Evolutionary conservation across 768 basidiomycete species (phyloP).

Genomic region (Dictyophora rubrovolvata): DNA sequence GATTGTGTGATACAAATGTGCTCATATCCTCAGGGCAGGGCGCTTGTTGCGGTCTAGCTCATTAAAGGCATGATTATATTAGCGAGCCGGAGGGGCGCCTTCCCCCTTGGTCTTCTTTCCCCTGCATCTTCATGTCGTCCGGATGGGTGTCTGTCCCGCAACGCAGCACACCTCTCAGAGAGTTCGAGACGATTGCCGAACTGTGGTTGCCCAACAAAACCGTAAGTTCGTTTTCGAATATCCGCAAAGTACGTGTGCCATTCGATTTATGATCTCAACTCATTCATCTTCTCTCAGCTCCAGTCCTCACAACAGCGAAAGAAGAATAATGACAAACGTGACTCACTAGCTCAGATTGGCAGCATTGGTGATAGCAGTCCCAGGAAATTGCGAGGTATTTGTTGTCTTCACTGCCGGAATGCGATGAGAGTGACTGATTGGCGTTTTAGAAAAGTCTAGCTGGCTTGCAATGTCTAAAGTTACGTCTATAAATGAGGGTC

Average conservation of each 20-base stretch:
- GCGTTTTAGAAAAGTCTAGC: slow-evolving; percentile 51
- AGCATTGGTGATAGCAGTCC: not conserved
- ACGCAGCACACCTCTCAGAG: not conserved
- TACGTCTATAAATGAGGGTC: slow-evolving; percentile 31
- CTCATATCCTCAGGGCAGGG: not conserved
- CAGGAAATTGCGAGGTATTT: slow-evolving; percentile 8
- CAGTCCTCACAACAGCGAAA: slow-evolving; percentile 5
- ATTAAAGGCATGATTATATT: not conserved
- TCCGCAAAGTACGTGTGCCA: slow-evolving; percentile 44
- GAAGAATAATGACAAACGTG: slow-evolving; percentile 38
- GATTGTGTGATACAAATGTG: not conserved
- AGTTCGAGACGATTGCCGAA: slow-evolving; percentile 6
- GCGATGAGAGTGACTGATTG: not conserved
- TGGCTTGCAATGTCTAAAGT: slow-evolving; percentile 54
- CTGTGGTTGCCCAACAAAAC: slow-evolving; percentile 6
- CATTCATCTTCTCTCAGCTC: not conserved
- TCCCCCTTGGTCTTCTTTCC: not conserved
- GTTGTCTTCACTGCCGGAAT: not conserved
- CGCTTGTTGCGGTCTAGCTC: not conserved
- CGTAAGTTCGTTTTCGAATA: slow-evolving; percentile 12
- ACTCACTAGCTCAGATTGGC: slow-evolving; percentile 17
- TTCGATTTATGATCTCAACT: not conserved
- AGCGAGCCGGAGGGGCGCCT: not conserved
- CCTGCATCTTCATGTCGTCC: slow-evolving; percentile 1
- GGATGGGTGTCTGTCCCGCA: slow-evolving; percentile 1